Evolutionary conservation across 208 protist genomes (phyloP).

Genomic region (Crithidia bombi): DNA sequence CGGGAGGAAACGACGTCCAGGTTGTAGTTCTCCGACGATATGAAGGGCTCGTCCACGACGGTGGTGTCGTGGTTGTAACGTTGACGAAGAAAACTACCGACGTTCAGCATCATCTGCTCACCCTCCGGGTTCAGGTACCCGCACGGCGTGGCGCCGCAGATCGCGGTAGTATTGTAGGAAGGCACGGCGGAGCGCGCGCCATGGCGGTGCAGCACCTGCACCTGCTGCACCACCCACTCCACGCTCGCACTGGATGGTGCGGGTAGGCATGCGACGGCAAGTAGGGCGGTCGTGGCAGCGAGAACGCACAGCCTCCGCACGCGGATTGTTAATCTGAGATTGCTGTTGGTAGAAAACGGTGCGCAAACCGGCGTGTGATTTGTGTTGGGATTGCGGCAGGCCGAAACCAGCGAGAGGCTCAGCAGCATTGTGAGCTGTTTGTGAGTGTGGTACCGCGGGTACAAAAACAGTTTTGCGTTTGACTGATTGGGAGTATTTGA

Average conservation of each 20-base stretch:
- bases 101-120: constrained; percentile 39
- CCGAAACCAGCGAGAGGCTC: no score
- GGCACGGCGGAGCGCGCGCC: constrained; percentile 35
- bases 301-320: constrained; percentile 16
- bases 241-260: constrained; percentile 15
- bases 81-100: constrained; percentile 44
- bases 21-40: constrained; percentile 44
- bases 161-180: constrained; percentile 26
- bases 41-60: constrained; percentile 26
- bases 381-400: background rate
- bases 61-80: constrained; percentile 38
- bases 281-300: constrained; percentile 11
- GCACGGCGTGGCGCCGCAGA: constrained; percentile 48
- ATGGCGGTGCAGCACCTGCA: constrained; percentile 61
- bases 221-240: constrained; percentile 25
- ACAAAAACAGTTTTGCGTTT: no score
- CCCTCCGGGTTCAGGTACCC: constrained; percentile 46
- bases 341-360: background rate
- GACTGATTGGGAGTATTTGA: no score
- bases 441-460: no score
- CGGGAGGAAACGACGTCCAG: constrained; percentile 41
- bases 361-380: no score
- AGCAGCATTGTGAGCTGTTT: no score
- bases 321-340: constrained; percentile 2
- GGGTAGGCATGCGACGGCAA: constrained; percentile 12